phyloP scores from a whole-genome alignment of 2,329 filamentous ascomycete genomes.

The Ceratocystis ficicola region DNA sequence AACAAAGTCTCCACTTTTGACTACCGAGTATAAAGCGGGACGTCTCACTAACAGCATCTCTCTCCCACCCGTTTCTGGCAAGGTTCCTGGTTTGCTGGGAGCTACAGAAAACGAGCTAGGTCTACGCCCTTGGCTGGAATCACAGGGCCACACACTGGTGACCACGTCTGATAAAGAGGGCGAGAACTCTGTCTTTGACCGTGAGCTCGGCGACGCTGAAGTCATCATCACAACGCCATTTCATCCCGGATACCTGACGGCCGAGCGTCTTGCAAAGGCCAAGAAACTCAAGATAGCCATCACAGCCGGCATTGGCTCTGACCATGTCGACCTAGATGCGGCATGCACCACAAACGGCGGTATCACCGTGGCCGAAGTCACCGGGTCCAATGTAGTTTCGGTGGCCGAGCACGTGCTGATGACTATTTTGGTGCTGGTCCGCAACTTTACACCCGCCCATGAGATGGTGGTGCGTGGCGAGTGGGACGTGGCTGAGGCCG shows the following conservation, averaged over 20 bases:
- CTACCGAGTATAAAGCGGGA: neutral
- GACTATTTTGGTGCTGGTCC: conserved; percentile 91
- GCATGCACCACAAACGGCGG: conserved; percentile 98
- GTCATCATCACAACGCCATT: conserved; percentile 99
- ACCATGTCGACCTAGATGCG: conserved; percentile 93
- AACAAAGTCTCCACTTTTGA: neutral
- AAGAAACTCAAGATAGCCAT: conserved; percentile 98
- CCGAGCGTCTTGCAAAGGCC: conserved; percentile 89
- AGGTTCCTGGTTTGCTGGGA: conserved; percentile 73
- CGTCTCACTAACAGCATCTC: conserved; percentile 1
- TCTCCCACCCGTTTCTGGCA: conserved; percentile 22
- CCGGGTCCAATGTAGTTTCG: conserved; percentile 94
- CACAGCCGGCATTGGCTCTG: conserved; percentile 94
- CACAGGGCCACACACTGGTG: conserved; percentile 87
- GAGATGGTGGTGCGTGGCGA: conserved; percentile 81
- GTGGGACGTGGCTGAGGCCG: conserved; percentile 90
- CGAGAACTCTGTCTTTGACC: conserved; percentile 82
- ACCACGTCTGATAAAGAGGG: conserved; percentile 98
- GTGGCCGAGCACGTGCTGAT: conserved; percentile 98
- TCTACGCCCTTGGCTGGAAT: conserved; percentile 93
- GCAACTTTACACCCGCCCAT: conserved; percentile 97
- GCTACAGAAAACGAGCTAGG: conserved; percentile 98
- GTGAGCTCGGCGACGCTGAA: conserved; percentile 92
- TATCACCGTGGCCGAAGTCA: conserved; percentile 93
- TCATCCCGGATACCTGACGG: conserved; percentile 95